Base-by-base conservation (phyloP, 495 filamentous ascomycete genomes). In the Annulohypoxylon stygium region DNA sequence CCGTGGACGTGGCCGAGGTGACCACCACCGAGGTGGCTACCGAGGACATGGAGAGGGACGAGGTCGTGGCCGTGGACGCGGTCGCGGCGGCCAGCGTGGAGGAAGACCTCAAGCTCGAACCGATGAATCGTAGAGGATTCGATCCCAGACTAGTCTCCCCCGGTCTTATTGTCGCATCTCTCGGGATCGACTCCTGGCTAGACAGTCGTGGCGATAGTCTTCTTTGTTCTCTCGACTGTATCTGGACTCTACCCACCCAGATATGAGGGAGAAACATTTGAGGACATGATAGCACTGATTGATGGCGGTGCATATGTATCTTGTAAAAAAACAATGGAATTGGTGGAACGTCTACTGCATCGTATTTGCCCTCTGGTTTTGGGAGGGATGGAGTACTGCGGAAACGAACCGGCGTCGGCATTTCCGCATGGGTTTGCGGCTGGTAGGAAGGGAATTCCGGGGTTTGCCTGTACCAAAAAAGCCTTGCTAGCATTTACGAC, bases 11-110 rank as follows among this genome's bases (percentile, higher is more conserved):
- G 85, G 85, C 58, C 81, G 88, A 72, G 87, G 89, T 55, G 85
- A 86, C 54, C 83, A 84, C 74, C 87, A 84, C 74, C 87, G 89
- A 50, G 88, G 88, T 20, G 83, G 88, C 36, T 85, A 86, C 68
- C 82, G 83, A 68, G 83, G 84, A 36, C 84, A 86, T 43, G 82
- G 84, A 50, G 79, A 76, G 36, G 39, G 65, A 43, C 65, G 65
- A 25, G 65, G 66, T 20, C 67, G 61, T 20, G 67, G 67, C 18
- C 61, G 67, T 18, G 67, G 67, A 1, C 67, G 67, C 8, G 67
- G 67, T n/a, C 67, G 67, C n/a, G 65, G 69, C 10, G 68, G 75
- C 65, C 30, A 2, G 20, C 71, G 71, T 57, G 65, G 71, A 37
- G 78, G 75, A 34, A 67, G 75, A 73, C 72, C 78, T 18, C 79